Percentiles rank a stretch among this genome's conserved stretches.
Evolutionary conservation across 75 land plant species (phyloP).

Genomic region (Ceratopteris richardii): DNA sequence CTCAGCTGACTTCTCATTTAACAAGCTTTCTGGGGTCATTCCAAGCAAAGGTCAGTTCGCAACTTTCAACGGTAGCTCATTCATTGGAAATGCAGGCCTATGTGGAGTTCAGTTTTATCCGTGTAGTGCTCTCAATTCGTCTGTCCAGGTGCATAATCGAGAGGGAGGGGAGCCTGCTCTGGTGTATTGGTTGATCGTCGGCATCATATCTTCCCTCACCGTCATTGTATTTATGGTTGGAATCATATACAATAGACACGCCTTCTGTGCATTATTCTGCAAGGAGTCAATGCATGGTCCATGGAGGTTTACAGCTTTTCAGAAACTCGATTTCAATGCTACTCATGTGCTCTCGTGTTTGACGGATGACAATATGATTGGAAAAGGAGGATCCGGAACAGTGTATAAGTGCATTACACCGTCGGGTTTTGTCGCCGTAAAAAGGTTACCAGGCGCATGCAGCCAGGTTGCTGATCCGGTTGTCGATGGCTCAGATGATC

Average conservation of each 20-base stretch:
- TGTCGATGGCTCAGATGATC: constrained; percentile 23
- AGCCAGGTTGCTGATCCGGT: not conserved
- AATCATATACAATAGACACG: not conserved
- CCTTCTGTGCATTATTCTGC: not conserved
- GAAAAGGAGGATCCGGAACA: constrained; percentile 64
- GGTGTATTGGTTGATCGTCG: constrained; percentile 7
- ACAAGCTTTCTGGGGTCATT: constrained; percentile 47
- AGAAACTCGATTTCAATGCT: constrained; percentile 50
- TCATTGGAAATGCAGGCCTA: not conserved
- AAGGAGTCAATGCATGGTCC: not conserved
- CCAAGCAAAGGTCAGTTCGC: constrained; percentile 21
- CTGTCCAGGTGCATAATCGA: not conserved
- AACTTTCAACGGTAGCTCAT: constrained; percentile 19
- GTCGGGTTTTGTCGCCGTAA: constrained; percentile 42
- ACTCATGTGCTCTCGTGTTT: constrained; percentile 27
- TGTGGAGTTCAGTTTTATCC: not conserved
- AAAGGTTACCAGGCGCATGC: constrained; percentile 39
- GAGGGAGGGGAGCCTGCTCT: not conserved
- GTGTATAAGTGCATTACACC: constrained; percentile 36
- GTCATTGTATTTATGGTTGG: constrained; percentile 10
- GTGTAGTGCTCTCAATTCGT: not conserved
- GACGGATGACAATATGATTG: constrained; percentile 54
- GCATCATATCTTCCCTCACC: not conserved
- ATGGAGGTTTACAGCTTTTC: constrained; percentile 84
- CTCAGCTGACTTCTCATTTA: constrained; percentile 49